Percentiles rank a stretch among this genome's conserved stretches.
Evolutionary conservation across 169 alveolate species (phyloP).

Genomic region (Theileria luwenshuni): DNA sequence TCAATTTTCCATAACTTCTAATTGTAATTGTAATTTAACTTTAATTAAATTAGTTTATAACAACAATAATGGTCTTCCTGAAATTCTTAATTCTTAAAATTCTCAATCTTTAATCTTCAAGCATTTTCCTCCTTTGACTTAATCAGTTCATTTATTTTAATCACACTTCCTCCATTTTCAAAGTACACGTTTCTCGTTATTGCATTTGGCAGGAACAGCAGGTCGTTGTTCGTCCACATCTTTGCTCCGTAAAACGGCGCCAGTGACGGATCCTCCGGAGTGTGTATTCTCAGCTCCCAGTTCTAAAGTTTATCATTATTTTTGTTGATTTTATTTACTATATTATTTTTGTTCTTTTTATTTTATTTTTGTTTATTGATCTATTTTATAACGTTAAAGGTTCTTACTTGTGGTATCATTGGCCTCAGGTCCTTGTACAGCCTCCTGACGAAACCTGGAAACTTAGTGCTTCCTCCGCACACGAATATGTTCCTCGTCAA

Average conservation of each 20-base stretch:
- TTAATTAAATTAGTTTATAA: too few species aligned
- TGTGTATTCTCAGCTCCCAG: constrained; percentile 54
- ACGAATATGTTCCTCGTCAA: constrained; percentile 55
- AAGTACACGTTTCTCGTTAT: constrained; percentile 56
- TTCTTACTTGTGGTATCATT: constrained; percentile 40
- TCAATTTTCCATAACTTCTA: too few species aligned
- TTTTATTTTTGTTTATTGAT: too few species aligned
- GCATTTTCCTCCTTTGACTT: too few species aligned
- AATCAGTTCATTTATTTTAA: constrained; percentile 24
- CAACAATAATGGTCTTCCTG: too few species aligned
- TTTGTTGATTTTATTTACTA: not conserved
- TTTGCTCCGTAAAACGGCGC: constrained; percentile 67
- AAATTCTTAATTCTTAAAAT: too few species aligned
- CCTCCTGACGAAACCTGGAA: constrained; percentile 45
- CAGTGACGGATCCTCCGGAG: constrained; percentile 37
- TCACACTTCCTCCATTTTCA: constrained; percentile 61
- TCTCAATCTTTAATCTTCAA: too few species aligned
- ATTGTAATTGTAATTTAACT: too few species aligned
- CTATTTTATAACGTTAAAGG: not conserved
- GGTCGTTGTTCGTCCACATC: constrained; percentile 53
- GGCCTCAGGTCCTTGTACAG: constrained; percentile 49
- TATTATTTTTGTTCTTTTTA: too few species aligned
- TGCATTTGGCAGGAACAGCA: constrained; percentile 44
- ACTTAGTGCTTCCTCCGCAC: constrained; percentile 65
- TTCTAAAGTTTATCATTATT: too few species aligned